Conservation (phyloP, 495 filamentous ascomycete genomes). For the Trichoderma parareesei region DNA sequence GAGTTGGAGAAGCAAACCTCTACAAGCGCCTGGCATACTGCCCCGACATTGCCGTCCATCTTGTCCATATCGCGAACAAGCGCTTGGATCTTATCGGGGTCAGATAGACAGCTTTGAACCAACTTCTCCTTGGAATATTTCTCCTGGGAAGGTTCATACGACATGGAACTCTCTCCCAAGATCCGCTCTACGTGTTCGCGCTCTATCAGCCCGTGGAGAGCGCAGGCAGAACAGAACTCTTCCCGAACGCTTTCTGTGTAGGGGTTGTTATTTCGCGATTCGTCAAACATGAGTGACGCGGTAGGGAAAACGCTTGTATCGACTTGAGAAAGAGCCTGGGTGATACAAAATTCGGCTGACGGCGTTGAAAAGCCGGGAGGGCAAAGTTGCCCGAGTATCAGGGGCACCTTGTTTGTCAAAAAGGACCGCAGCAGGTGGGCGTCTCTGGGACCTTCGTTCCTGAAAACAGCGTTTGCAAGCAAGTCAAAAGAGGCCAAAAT, state of each 20-base stretch:
- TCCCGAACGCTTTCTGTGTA: constrained; percentile 77
- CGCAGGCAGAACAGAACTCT: constrained; percentile 89
- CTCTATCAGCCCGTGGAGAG: constrained; percentile 71
- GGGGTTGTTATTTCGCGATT: constrained; percentile 56
- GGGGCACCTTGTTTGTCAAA: constrained; percentile 84
- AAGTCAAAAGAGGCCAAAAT: constrained; percentile 85
- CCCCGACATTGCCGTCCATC: constrained; percentile 93
- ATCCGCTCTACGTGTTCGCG: constrained; percentile 71
- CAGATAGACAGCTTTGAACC: constrained; percentile 61
- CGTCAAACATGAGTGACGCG: constrained; percentile 71
- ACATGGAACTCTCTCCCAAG: constrained; percentile 78
- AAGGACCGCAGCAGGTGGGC: constrained; percentile 83
- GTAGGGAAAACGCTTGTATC: constrained; percentile 75
- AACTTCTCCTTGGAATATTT: constrained; percentile 71
- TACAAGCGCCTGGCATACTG: constrained; percentile 71
- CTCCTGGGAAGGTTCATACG: constrained; percentile 65
- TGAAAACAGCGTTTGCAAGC: constrained; percentile 75
- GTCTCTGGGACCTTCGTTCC: constrained; percentile 60
- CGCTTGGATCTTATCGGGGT: constrained; percentile 63
- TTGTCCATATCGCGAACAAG: constrained; percentile 74
- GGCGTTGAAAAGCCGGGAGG: constrained; percentile 39
- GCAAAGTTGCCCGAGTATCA: constrained; percentile 44
- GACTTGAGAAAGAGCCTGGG: constrained; percentile 64
- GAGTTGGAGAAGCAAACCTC: constrained; percentile 45
- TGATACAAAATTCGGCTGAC: constrained; percentile 63